These are phyloP conservation scores for Epichloe festucae DNA, from an alignment of 2,329 filamentous ascomycete genomes.

Conservation along the genomic window DNA sequence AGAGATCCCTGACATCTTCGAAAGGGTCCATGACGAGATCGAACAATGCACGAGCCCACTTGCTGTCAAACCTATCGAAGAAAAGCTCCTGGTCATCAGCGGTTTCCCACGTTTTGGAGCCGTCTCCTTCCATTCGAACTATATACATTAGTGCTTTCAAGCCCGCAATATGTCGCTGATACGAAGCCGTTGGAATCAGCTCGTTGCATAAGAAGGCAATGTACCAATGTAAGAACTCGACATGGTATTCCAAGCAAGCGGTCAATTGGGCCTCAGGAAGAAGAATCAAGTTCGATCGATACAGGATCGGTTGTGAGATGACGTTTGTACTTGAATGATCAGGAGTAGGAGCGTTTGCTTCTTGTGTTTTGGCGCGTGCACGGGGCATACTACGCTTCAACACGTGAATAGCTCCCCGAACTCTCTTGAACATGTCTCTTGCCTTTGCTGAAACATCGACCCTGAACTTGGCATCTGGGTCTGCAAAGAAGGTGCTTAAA, in stretches of 20 bases:
- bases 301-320: slow-evolving; percentile 19
- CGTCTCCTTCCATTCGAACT: slow-evolving; percentile 56
- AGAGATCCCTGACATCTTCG: slow-evolving; percentile 67
- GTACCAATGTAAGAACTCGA: slow-evolving; percentile 63
- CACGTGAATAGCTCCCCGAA: slow-evolving; percentile 52
- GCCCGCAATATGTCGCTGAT: slow-evolving; percentile 76
- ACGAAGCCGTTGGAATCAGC: slow-evolving; percentile 69
- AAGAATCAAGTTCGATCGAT: slow-evolving; percentile 26
- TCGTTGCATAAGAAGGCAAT: slow-evolving; percentile 58
- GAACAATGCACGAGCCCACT: slow-evolving; percentile 51
- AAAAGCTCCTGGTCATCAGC: slow-evolving; percentile 26
- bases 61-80: slow-evolving; percentile 30
- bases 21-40: slow-evolving; percentile 83
- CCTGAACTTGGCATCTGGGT: slow-evolving; percentile 75
- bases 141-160: slow-evolving; percentile 57
- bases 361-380: slow-evolving; percentile 22
- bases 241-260: slow-evolving; percentile 35
- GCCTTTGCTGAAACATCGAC: slow-evolving; percentile 66
- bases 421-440: slow-evolving; percentile 62
- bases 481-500: slow-evolving; percentile 64
- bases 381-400: slow-evolving; percentile 33
- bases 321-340: neutral
- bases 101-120: slow-evolving; percentile 26
- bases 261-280: slow-evolving; percentile 24
- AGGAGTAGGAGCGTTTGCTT: slow-evolving; percentile 13